phyloP scores from a whole-genome alignment of 176 grass and related monocot genomes.

The Hyparrhenia diplandra region DNA sequence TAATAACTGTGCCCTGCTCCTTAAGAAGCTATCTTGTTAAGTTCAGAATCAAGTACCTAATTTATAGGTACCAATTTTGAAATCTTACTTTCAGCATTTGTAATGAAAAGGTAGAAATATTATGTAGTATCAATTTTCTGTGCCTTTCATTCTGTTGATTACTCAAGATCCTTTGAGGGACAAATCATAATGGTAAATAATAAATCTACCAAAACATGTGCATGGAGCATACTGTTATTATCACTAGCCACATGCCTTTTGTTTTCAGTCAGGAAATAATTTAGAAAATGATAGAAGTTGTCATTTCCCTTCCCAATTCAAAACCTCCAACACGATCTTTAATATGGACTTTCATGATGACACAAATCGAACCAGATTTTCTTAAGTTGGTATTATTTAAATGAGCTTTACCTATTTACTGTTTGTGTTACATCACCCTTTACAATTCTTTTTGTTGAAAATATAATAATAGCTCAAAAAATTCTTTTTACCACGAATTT shows the following conservation, averaged over 20 bases:
- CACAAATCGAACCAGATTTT: not conserved
- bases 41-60: not conserved
- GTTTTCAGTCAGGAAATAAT: not conserved
- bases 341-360: not conserved
- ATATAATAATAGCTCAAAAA: not conserved
- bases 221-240: not conserved
- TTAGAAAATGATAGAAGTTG: not conserved
- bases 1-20: not conserved
- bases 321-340: not conserved
- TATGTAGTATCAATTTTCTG: not conserved
- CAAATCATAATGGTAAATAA: too few species aligned
- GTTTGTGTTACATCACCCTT: not conserved
- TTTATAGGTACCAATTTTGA: not conserved
- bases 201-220: not conserved
- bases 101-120: not conserved
- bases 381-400: not conserved
- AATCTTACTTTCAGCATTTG: not conserved
- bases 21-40: slow-evolving; percentile 1
- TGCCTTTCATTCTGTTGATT: not conserved
- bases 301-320: not conserved
- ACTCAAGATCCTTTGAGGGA: not conserved
- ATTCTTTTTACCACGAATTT: not conserved
- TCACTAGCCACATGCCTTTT: not conserved
- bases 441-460: not conserved
- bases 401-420: not conserved